A percentile compares a stretch with the other conserved stretches of the same genome.
phyloP scores from a whole-genome alignment of 140 eudicot species.

The Anethum foeniculum region DNA sequence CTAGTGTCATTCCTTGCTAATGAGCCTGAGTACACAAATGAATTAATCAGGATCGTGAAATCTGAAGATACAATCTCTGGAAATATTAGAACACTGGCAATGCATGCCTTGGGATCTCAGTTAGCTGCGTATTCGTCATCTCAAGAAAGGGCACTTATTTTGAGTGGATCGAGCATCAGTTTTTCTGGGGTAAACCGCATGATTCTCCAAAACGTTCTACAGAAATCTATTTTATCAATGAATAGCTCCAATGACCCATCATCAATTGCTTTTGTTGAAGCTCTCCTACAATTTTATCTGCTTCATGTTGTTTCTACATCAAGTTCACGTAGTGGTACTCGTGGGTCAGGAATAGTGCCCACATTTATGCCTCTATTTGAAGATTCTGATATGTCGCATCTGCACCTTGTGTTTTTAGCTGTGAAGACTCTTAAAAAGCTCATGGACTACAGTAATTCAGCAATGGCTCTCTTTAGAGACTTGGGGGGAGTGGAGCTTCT shows the following conservation, averaged over 20 bases:
- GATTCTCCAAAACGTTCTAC: constrained; percentile 82
- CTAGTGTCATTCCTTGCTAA: constrained; percentile 86
- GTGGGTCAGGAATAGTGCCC: constrained; percentile 98
- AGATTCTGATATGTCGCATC: constrained; percentile 69
- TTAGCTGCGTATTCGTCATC: constrained; percentile 94
- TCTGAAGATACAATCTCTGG: constrained; percentile 79
- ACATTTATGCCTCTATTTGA: constrained; percentile 86
- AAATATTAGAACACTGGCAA: constrained; percentile 72
- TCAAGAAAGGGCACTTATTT: constrained; percentile 76
- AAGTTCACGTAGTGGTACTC: constrained; percentile 67
- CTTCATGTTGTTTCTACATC: constrained; percentile 95
- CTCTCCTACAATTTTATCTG: constrained; percentile 82
- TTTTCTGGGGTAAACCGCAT: constrained; percentile 92
- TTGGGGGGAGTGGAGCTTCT: constrained; percentile 90
- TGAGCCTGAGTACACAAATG: constrained; percentile 96
- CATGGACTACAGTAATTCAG: constrained; percentile 96
- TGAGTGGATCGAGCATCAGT: constrained; percentile 87
- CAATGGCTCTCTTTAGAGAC: constrained; percentile 88
- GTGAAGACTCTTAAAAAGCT: constrained; percentile 91
- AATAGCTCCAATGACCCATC: constrained; percentile 66
- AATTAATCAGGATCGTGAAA: constrained; percentile 81
- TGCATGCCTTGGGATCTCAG: constrained; percentile 92
- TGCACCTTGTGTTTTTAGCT: constrained; percentile 89
- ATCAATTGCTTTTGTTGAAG: constrained; percentile 82
- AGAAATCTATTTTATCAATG: constrained; percentile 72